Conservation (phyloP, 2,329 filamentous ascomycete genomes). For the Dactylellina drechsleri region DNA sequence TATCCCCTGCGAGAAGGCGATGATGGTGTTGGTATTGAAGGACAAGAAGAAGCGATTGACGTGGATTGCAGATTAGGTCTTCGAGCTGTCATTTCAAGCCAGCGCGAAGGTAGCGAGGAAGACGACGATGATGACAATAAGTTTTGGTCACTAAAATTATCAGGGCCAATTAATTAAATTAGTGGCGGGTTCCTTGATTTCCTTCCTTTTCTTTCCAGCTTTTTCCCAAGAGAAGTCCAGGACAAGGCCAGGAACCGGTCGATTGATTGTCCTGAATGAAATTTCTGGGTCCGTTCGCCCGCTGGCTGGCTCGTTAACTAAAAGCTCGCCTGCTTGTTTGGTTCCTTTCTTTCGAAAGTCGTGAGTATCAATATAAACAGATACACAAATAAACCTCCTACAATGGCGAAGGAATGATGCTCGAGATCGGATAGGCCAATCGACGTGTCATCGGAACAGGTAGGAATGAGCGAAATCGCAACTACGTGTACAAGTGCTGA, state of each 20-base stretch:
- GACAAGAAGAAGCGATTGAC: conserved; percentile 51
- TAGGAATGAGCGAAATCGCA: conserved; percentile 17
- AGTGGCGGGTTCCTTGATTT: conserved; percentile 18
- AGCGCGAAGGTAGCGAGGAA: conserved; percentile 45
- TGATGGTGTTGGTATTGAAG: conserved; percentile 31
- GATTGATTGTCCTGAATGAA: conserved; percentile 6
- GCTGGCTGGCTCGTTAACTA: not conserved
- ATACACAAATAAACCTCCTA: not conserved
- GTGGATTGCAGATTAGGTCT: conserved; percentile 53
- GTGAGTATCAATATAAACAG: not conserved
- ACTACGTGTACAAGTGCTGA: conserved; percentile 51
- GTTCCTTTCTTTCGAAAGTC: no score
- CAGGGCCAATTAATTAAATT: no score
- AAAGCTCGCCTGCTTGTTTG: no score
- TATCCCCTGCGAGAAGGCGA: not conserved
- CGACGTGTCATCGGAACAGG: conserved; percentile 54
- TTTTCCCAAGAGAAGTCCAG: conserved; percentile 11
- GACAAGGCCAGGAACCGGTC: conserved; percentile 15
- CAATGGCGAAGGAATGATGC: not conserved
- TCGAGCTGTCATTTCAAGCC: conserved; percentile 44
- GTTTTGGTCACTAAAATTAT: no score
- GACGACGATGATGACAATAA: not conserved
- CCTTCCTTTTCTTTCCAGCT: conserved; percentile 17
- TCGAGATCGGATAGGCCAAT: conserved; percentile 34
- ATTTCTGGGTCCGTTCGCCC: not conserved